These are phyloP conservation scores for Dictyostelium capitatum DNA, from an alignment of 78 protist species.

Conservation along the genomic window DNA sequence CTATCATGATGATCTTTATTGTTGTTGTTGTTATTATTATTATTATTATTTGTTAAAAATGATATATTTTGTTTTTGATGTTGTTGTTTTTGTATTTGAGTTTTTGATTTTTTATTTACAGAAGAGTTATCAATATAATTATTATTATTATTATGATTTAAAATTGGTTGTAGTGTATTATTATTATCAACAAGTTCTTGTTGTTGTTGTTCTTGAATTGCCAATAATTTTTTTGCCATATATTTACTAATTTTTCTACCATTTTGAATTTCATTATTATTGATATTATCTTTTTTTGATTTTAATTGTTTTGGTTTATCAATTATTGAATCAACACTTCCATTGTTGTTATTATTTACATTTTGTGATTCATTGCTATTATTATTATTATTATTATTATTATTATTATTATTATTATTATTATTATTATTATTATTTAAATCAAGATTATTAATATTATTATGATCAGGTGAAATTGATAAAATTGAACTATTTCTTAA, in stretches of 20 bases:
- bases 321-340: background rate
- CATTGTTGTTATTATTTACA: background rate
- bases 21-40: no score
- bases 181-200: background rate
- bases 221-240: conserved; percentile 15
- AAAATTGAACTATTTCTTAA: background rate
- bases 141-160: background rate
- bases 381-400: background rate
- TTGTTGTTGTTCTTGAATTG: background rate
- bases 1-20: no score
- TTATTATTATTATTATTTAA: background rate
- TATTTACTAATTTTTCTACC: conserved; percentile 9
- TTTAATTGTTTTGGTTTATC: conserved; percentile 3
- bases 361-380: background rate
- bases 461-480: conserved; percentile 25
- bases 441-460: background rate
- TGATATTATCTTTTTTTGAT: background rate
- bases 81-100: background rate
- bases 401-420: background rate
- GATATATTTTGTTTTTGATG: background rate
- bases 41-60: conserved; percentile 5
- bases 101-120: background rate
- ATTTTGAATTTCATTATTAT: background rate
- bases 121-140: background rate
- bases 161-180: background rate